Evolutionary conservation across 1,284 basidiomycete genomes (phyloP), one percentile per base, ranked within the genome.

Genomic region (Malassezia restricta): DNA sequence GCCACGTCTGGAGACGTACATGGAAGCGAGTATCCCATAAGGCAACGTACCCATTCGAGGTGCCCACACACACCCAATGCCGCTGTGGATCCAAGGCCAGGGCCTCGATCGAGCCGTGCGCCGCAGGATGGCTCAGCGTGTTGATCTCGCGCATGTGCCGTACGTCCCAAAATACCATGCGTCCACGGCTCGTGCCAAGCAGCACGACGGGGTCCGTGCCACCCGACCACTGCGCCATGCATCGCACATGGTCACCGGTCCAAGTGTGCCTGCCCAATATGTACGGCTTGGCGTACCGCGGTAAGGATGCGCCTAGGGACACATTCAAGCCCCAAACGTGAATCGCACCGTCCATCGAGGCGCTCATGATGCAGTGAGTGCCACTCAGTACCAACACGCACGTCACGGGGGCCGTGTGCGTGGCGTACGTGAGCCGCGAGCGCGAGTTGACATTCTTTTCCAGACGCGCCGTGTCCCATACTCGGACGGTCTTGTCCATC

Each of bases 21-120:
- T 88, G 87, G 62, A 96, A 96, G 2, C 92, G 82, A 46, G 90
- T 80, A 75, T 98, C 92, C 90, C 91, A 96, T 1, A 96, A 78
- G 3, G 83, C 82, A 6, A 96, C 76, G 8, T 83, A 80, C 5
- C 92, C 92, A 1, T 80, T 81, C 2, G 84, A 81, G 0, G 91
- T 92, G 1, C 88, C 91, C 29, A 86, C 82, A 6, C 92, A 77
- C 32, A 90, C 77, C 92, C 92, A 96, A 4, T 85, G 80, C 27
- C 81, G 80, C 27, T 81, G 80, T 8, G 44, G 31, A 66, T 91
- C 87, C 32, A 88, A 74, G 61, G 87, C 92, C 47, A 94, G 74
- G 43, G 83, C 82, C 0, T 87, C 85, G 47, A 95, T 85, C 0
- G 88, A 82, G 0, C 92, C 92, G 55, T 82, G 80, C 64, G 92